Evolutionary conservation across 2,329 filamentous ascomycete genomes (phyloP).

Genomic region (Daldinia sp.): DNA sequence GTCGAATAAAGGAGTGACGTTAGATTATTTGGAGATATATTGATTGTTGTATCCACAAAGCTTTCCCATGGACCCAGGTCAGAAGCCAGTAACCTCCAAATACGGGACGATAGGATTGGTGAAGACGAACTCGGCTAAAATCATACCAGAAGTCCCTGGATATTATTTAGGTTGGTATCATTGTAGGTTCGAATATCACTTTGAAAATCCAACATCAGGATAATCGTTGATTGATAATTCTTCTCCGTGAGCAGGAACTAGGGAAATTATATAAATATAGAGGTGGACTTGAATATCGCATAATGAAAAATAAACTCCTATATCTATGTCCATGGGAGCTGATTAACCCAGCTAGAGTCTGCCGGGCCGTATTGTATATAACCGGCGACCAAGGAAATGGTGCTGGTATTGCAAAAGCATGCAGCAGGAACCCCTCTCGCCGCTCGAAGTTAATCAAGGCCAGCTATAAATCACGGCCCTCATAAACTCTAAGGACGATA

Average conservation of each 20-base stretch:
- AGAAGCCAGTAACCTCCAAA: background rate
- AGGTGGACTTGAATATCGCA: constrained; percentile 17
- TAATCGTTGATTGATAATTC: background rate
- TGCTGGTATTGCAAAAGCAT: constrained; percentile 2
- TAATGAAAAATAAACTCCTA: background rate
- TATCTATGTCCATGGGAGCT: constrained; percentile 3
- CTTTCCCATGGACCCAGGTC: background rate
- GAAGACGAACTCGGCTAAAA: background rate
- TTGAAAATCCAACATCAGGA: constrained; percentile 1
- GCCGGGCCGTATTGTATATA: constrained; percentile 35
- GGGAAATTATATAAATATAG: background rate
- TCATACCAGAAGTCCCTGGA: background rate
- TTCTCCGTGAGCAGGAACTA: background rate
- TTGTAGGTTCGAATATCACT: background rate
- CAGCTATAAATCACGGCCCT: constrained; percentile 11
- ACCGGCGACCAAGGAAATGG: constrained; percentile 23
- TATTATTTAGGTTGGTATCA: background rate
- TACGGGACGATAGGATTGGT: background rate
- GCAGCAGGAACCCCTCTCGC: constrained; percentile 19
- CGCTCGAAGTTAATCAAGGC: constrained; percentile 10
- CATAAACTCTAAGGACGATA: background rate
- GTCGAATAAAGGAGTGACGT: background rate
- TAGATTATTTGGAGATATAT: constrained; percentile 13
- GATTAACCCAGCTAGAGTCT: constrained; percentile 20
- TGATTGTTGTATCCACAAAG: background rate